Conservation (phyloP, 1,139 yeast genomes). For the Suhomyces bribrorum region DNA sequence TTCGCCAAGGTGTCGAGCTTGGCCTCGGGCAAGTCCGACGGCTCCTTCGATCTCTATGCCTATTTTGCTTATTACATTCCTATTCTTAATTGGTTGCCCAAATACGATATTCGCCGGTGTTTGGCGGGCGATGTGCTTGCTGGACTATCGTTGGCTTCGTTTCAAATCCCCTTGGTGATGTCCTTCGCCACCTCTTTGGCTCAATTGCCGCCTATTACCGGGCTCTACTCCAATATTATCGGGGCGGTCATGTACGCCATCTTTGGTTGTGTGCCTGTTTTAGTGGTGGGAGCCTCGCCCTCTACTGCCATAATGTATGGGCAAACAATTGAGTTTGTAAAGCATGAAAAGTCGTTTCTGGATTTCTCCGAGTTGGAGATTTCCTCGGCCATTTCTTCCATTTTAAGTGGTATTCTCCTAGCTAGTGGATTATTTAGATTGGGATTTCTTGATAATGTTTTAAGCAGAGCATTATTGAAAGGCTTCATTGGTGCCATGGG, state of each 20-base stretch:
- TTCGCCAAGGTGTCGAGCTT: slow-evolving; percentile 12
- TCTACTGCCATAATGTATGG: slow-evolving; percentile 36
- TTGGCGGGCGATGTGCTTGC: slow-evolving; percentile 35
- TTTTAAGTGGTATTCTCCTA: slow-evolving; percentile 28
- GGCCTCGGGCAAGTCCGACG: slow-evolving; percentile 7
- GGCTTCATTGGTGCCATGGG: slow-evolving; percentile 43
- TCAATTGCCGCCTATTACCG: slow-evolving; percentile 34
- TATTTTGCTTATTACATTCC: slow-evolving; percentile 38
- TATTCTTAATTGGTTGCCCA: slow-evolving; percentile 33
- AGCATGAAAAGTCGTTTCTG: slow-evolving; percentile 18
- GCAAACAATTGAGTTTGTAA: slow-evolving; percentile 26
- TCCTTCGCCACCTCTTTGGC: slow-evolving; percentile 37
- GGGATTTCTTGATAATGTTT: slow-evolving; percentile 35
- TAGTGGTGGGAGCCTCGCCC: slow-evolving; percentile 40
- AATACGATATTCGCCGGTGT: slow-evolving; percentile 18
- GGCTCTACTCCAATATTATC: slow-evolving; percentile 31
- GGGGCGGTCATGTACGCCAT: slow-evolving; percentile 32
- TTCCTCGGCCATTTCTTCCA: slow-evolving; percentile 27
- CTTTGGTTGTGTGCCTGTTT: slow-evolving; percentile 35
- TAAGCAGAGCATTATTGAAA: slow-evolving; percentile 33
- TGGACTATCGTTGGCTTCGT: slow-evolving; percentile 34
- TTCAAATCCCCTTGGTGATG: slow-evolving; percentile 40
- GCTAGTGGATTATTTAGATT: slow-evolving; percentile 31
- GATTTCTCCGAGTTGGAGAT: slow-evolving; percentile 24
- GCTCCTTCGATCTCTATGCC: slow-evolving; percentile 23